phyloP scores from a whole-genome alignment of 2,329 filamentous ascomycete genomes.

The Fusarium decemcellulare region DNA sequence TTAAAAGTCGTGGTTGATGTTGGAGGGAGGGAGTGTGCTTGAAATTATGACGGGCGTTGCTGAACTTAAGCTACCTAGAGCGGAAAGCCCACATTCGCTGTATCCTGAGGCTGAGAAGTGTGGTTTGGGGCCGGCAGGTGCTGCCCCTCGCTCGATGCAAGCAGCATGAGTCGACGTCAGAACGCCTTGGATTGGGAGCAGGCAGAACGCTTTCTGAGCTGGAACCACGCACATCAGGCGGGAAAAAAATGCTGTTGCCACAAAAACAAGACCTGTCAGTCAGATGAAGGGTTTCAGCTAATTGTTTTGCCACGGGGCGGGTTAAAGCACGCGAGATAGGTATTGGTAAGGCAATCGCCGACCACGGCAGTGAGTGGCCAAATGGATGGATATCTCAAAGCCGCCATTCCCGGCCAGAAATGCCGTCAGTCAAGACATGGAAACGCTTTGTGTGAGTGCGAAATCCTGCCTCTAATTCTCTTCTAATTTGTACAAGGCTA shows the following conservation, averaged over 20 bases:
- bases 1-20: conserved; percentile 8
- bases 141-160: conserved; percentile 41
- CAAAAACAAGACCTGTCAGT: conserved; percentile 4
- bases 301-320: background rate
- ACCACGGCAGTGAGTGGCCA: background rate
- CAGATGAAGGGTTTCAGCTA: conserved; percentile 8
- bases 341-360: background rate
- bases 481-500: conserved; percentile 53
- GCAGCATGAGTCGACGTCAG: conserved; percentile 36
- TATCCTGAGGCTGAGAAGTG: conserved; percentile 43
- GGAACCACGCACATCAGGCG: background rate
- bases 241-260: background rate
- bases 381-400: background rate
- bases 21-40: conserved; percentile 7
- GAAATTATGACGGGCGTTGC: conserved; percentile 8
- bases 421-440: conserved; percentile 18
- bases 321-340: background rate
- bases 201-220: conserved; percentile 1
- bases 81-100: conserved; percentile 28
- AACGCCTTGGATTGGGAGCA: conserved; percentile 14
- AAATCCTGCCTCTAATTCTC: conserved; percentile 49
- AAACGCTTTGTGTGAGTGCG: conserved; percentile 38
- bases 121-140: conserved; percentile 21
- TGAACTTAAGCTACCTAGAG: background rate
- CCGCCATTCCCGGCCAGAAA: background rate